These are phyloP conservation scores for Aureobasidium uvarum DNA, from an alignment of 2,329 filamentous ascomycete genomes.

Conservation along the genomic window DNA sequence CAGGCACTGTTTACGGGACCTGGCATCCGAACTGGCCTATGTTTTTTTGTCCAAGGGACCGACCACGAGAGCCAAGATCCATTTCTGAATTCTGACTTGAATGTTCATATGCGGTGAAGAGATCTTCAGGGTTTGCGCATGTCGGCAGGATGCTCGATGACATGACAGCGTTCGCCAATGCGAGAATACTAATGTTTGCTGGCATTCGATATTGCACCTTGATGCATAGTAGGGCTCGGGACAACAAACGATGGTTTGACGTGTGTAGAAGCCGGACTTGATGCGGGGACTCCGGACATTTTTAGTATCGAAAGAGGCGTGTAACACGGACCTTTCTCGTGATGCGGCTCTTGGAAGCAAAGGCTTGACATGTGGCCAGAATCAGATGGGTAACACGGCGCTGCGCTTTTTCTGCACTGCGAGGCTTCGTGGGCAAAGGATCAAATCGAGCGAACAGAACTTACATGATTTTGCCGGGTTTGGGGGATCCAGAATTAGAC, in stretches of 20 bases:
- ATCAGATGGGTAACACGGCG: constrained; percentile 3
- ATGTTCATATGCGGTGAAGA: constrained; percentile 4
- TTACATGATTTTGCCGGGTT: constrained; percentile 3
- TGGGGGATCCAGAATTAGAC: not conserved
- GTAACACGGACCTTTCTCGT: constrained; percentile 12
- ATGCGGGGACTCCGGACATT: constrained; percentile 24
- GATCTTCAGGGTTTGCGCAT: constrained; percentile 22
- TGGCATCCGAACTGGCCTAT: not conserved
- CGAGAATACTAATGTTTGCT: not conserved
- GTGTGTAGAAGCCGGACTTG: constrained; percentile 21
- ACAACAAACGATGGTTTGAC: constrained; percentile 12
- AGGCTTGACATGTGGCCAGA: constrained; percentile 9
- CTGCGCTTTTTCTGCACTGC: not conserved
- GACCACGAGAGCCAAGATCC: constrained; percentile 13
- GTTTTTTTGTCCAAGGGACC: not conserved
- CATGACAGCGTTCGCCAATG: not conserved
- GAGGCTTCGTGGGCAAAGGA: not conserved
- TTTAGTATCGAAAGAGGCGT: not conserved
- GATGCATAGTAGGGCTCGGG: constrained; percentile 9
- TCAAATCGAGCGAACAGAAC: not conserved
- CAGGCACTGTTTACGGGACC: not conserved
- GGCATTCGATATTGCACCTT: not conserved
- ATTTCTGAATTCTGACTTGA: not conserved
- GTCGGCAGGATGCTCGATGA: constrained; percentile 8
- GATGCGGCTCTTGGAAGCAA: constrained; percentile 10